phyloP scores from a whole-genome alignment of 306 rosid genomes.

The Quercus gilva region DNA sequence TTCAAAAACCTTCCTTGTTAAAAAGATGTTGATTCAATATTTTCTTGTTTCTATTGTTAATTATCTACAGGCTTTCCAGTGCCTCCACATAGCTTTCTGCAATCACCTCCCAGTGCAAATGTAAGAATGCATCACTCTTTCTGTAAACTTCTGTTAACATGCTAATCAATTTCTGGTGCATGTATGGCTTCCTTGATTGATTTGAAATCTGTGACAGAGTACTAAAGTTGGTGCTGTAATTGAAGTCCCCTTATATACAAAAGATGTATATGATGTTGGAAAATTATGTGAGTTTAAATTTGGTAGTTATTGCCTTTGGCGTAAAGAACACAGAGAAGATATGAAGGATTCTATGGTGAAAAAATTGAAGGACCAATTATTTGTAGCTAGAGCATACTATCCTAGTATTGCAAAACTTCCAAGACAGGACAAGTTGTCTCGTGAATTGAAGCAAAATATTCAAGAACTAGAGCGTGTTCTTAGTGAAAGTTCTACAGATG shows the following conservation, averaged over 20 bases:
- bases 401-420: constrained; percentile 92
- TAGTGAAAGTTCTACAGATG: constrained; percentile 88
- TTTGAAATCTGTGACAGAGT: constrained; percentile 55
- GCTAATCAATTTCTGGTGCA: constrained; percentile 9
- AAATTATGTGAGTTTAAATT: constrained; percentile 73
- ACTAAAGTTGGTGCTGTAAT: constrained; percentile 29
- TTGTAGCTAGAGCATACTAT: constrained; percentile 94
- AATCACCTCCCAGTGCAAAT: constrained; percentile 37
- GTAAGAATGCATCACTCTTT: constrained; percentile 45
- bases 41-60: constrained; percentile 18
- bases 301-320: constrained; percentile 97
- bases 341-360: constrained; percentile 79
- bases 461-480: constrained; percentile 92
- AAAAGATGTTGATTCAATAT: neutral
- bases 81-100: constrained; percentile 41
- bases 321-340: constrained; percentile 67
- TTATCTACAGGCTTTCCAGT: constrained; percentile 43
- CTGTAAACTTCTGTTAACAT: constrained; percentile 14
- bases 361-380: constrained; percentile 86
- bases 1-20: constrained; percentile 7
- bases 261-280: constrained; percentile 54
- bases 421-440: constrained; percentile 69
- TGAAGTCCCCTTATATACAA: constrained; percentile 31
- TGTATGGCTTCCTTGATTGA: constrained; percentile 20
- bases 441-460: constrained; percentile 80